A percentile compares a stretch with the other conserved stretches of the same genome.
Conservation (phyloP, 2,329 filamentous ascomycete species). For the Fusarium concolor region DNA sequence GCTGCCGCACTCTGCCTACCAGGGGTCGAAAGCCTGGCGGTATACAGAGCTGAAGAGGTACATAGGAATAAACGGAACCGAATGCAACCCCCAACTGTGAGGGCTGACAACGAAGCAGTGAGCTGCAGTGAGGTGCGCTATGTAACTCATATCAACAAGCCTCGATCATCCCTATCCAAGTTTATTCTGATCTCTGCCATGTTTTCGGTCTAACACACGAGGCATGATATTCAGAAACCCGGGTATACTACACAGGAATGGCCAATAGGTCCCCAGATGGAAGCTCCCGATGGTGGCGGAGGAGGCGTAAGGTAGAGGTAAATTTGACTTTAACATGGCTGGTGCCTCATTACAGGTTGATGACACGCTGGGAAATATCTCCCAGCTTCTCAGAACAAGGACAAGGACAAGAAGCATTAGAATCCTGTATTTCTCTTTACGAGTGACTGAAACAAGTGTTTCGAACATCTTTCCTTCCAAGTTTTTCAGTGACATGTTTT, state of each 20-base stretch:
- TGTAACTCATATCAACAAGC: conserved; percentile 21
- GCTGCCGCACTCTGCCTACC: conserved; percentile 21
- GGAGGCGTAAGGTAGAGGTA: conserved; percentile 16
- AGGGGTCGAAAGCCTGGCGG: conserved; percentile 34
- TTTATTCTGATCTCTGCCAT: conserved; percentile 14
- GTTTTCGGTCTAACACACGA: conserved; percentile 20
- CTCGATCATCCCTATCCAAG: conserved; percentile 5
- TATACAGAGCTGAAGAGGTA: conserved; percentile 37
- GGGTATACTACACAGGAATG: neutral
- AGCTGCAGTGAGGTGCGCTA: conserved; percentile 24
- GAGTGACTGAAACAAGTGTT: conserved; percentile 11
- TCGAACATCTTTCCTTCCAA: neutral
- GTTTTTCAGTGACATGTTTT: neutral
- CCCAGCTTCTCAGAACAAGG: neutral
- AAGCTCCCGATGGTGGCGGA: conserved; percentile 25
- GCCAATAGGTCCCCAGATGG: conserved; percentile 10
- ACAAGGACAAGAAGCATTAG: neutral
- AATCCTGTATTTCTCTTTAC: neutral
- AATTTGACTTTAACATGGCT: neutral
- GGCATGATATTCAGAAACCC: conserved; percentile 1
- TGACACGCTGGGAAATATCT: neutral
- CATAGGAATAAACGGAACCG: conserved; percentile 24
- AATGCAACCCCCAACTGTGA: conserved; percentile 17
- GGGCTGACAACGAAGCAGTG: conserved; percentile 33
- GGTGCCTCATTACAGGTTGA: neutral